These are phyloP conservation scores for Sclerotinia glacialis DNA, from an alignment of 2,329 filamentous ascomycete species.

Conservation along the genomic window DNA sequence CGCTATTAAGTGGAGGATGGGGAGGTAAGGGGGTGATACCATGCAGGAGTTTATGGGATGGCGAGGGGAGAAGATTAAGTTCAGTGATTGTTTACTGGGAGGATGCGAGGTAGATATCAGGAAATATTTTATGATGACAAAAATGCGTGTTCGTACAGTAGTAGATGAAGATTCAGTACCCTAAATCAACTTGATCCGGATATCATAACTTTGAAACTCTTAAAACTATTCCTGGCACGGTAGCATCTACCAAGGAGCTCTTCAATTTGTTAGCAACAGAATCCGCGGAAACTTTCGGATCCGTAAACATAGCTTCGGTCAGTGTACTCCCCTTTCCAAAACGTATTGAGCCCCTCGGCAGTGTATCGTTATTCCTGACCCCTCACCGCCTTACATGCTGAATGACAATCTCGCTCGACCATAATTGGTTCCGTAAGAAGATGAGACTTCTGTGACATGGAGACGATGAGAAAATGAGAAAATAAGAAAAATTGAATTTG, in stretches of 20 bases:
- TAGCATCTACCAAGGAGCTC: not conserved
- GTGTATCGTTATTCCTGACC: not conserved
- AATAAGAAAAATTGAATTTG: not conserved
- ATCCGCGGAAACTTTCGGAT: not conserved
- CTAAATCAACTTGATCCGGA: not conserved
- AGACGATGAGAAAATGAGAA: not conserved
- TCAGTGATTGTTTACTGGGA: conserved; percentile 12
- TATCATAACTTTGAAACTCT: not conserved
- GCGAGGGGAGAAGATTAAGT: conserved; percentile 39
- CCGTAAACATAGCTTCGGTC: not conserved
- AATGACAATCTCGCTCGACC: not conserved
- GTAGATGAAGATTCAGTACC: not conserved
- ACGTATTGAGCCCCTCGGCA: not conserved
- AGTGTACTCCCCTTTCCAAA: not conserved
- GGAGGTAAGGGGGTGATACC: conserved; percentile 40
- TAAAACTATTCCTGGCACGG: not conserved
- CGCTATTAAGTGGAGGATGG: not conserved
- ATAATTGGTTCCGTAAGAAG: not conserved
- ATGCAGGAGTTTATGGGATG: conserved; percentile 46
- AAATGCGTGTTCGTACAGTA: not conserved
- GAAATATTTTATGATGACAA: not conserved
- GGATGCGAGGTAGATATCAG: not conserved
- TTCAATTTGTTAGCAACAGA: not conserved
- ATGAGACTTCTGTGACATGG: not conserved
- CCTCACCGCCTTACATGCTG: not conserved